phyloP scores from a whole-genome alignment of 2,329 filamentous ascomycete species.

The Verticillium alfalfae region DNA sequence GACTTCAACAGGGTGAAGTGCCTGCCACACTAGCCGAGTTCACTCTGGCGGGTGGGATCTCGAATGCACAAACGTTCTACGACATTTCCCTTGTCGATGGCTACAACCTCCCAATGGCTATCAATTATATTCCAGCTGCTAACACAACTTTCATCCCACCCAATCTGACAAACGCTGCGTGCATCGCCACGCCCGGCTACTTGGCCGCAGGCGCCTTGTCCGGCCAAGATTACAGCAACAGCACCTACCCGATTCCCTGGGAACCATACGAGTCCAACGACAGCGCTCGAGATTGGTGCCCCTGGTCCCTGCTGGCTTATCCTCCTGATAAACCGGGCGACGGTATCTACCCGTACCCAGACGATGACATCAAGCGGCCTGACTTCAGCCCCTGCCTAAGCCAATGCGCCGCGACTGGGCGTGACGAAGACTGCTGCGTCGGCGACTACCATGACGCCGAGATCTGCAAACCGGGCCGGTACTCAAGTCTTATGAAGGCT shows the following conservation, averaged over 20 bases:
- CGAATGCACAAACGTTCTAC: conserved; percentile 65
- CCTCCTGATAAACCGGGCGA: conserved; percentile 66
- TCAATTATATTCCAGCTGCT: conserved; percentile 53
- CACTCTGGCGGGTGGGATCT: conserved; percentile 62
- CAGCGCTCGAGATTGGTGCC: conserved; percentile 66
- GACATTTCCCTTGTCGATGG: conserved; percentile 82
- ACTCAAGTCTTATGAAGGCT: conserved; percentile 64
- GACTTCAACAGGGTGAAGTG: conserved; percentile 51
- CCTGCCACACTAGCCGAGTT: conserved; percentile 79
- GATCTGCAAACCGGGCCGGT: conserved; percentile 61
- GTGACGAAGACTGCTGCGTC: conserved; percentile 68
- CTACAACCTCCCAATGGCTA: conserved; percentile 71
- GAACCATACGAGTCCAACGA: conserved; percentile 53
- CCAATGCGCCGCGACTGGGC: conserved; percentile 65
- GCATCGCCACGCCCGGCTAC: conserved; percentile 64
- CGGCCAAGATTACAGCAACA: conserved; percentile 57
- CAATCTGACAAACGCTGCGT: conserved; percentile 71
- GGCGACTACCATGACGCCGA: conserved; percentile 60
- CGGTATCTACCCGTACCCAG: conserved; percentile 75
- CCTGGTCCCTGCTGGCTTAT: conserved; percentile 68
- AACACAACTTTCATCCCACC: conserved; percentile 65
- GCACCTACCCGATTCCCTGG: conserved; percentile 61
- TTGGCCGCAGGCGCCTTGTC: conserved; percentile 49
- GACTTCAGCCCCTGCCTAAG: conserved; percentile 74
- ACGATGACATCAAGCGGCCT: conserved; percentile 65